phyloP scores from a whole-genome alignment of 345 rosid species.

The Aethionema arabicum region DNA sequence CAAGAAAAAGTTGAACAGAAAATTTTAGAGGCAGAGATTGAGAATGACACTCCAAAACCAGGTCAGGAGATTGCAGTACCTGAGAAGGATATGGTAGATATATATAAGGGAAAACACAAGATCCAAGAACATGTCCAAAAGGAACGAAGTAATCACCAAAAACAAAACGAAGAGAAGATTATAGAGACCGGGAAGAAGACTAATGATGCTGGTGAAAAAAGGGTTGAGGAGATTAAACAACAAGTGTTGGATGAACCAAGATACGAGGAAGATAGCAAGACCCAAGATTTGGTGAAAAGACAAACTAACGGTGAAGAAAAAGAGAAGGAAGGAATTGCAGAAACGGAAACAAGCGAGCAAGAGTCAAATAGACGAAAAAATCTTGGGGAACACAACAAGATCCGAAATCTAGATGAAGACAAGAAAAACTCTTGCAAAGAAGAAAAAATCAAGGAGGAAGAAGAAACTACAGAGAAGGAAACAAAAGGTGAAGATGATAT shows the following conservation, averaged over 20 bases:
- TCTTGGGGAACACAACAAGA: slow-evolving; percentile 3
- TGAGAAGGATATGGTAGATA: too few species aligned
- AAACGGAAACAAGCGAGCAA: slow-evolving; percentile 20
- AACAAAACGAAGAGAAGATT: slow-evolving; percentile 4
- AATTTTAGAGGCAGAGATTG: neutral
- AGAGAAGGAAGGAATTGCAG: slow-evolving; percentile 8
- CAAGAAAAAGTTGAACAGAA: neutral
- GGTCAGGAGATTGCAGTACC: slow-evolving; percentile 2
- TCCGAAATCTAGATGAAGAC: slow-evolving; percentile 9
- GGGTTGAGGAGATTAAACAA: slow-evolving; percentile 13
- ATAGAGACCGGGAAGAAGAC: neutral
- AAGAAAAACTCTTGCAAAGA: neutral
- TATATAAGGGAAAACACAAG: slow-evolving; percentile 10
- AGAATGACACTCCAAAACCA: neutral
- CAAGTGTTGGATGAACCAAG: slow-evolving; percentile 13
- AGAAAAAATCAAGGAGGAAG: slow-evolving; percentile 8
- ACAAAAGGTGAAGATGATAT: slow-evolving; percentile 19
- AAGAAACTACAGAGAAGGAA: slow-evolving; percentile 8
- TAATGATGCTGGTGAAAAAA: slow-evolving; percentile 3
- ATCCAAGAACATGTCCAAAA: neutral
- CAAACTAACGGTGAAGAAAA: slow-evolving; percentile 18
- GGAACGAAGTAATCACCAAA: slow-evolving; percentile 7
- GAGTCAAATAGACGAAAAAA: slow-evolving; percentile 23
- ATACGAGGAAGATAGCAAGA: slow-evolving; percentile 18
- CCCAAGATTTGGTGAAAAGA: neutral